Evolutionary conservation across 176 grass and related monocot species (phyloP), one percentile per base, ranked within the genome.

Genomic region (Avena eriantha): DNA sequence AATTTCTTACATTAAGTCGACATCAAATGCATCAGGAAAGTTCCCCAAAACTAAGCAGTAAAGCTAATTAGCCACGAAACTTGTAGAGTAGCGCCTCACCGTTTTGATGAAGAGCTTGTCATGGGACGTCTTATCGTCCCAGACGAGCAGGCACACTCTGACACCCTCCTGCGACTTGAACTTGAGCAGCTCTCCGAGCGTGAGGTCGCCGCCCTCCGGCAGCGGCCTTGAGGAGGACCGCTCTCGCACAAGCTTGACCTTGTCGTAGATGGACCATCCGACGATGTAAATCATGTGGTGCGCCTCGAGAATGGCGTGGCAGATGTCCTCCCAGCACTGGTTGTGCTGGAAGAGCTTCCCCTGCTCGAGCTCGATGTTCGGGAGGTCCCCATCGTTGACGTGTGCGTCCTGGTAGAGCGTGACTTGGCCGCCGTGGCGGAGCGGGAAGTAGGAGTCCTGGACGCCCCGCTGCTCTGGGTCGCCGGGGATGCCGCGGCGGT

Each of bases 151-250:
- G 87, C 96, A 98, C 31, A 98, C 96, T 55, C 96, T 87, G n/a
- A 96, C 93, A 7, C 93, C 96, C 82, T 98, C 96, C 81, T 98
- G 92, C 19, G 96, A 96, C 90, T 98, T 98, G 94, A 88, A 98
- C 86, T 94, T 98, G 76, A 98, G 96, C 39, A 98, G 90, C 0
- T 98, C 88, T 3, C 97, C 97, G 58, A 99, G 89, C 1, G 90
- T 94, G 49, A 99, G 82, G 34, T 94, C 9, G 11, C 83, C 89
- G 74, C 82, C 89, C 4, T 83, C 76, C 0, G 97, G 84, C 56
- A 99, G 74, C 4, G 87, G 82, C 49, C 87, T 87, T 24, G 77
- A 92, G 6, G 79, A 34, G 1, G 87, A 80, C 4, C 77, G 85
- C 79, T 99, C 97, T 8, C 97, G 93, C 41, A 99, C 88, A 21